Conservation (phyloP, 345 rosid genomes). For the Melastoma malabathricum region DNA sequence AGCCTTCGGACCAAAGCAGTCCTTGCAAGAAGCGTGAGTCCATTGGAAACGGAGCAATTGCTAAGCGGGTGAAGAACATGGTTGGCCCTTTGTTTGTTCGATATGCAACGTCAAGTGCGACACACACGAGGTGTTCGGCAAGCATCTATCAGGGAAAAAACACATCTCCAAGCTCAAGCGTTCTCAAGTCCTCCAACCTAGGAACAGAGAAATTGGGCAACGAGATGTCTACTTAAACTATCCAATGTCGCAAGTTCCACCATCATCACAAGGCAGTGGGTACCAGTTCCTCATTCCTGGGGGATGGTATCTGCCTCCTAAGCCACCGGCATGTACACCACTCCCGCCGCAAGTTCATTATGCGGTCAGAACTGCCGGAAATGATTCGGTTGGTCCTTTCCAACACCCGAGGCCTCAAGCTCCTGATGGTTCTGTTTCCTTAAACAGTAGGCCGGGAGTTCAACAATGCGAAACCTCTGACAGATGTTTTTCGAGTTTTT, state of each 20-base stretch:
- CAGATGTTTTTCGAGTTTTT: neutral
- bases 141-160: conserved; percentile 29
- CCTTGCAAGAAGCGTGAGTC: conserved; percentile 16
- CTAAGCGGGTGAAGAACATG: conserved; percentile 10
- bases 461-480: neutral
- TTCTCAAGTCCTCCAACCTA: conserved; percentile 18
- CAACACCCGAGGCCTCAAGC: too few relatives aligned
- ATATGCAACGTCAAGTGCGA: conserved; percentile 27
- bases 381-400: too few relatives aligned
- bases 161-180: conserved; percentile 21
- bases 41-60: conserved; percentile 11
- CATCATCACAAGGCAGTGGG: too few relatives aligned
- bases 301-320: too few relatives aligned
- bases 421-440: neutral
- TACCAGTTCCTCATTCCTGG: too few relatives aligned
- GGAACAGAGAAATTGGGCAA: conserved; percentile 18
- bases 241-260: too few relatives aligned
- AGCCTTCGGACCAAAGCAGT: conserved; percentile 2
- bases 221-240: conserved; percentile 14
- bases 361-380: too few relatives aligned
- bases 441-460: neutral
- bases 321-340: too few relatives aligned
- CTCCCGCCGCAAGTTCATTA: too few relatives aligned
- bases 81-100: conserved; percentile 20
- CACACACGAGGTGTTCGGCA: conserved; percentile 16